Conservation (phyloP, 148 eudicot genomes). For the Silene conica region DNA sequence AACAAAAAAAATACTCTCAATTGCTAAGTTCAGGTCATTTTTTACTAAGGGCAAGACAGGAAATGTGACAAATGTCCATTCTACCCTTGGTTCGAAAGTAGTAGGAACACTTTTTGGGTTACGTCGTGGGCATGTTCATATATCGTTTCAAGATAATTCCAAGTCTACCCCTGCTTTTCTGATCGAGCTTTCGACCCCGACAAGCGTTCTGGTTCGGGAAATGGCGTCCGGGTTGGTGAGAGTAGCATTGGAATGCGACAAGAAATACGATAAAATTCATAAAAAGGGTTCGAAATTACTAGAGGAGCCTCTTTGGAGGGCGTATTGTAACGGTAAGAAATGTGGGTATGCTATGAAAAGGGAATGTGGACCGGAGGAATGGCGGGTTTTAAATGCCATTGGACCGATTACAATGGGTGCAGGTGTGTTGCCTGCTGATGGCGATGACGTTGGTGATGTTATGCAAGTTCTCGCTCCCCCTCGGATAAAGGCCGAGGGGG, state of each 20-base stretch:
- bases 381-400: conserved; percentile 57
- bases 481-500: conserved; percentile 41
- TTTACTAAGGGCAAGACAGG: conserved; percentile 34
- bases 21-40: conserved; percentile 51
- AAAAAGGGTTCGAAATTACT: conserved; percentile 41
- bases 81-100: conserved; percentile 53
- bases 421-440: conserved; percentile 63
- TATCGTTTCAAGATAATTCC: conserved; percentile 49
- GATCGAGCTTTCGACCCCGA: conserved; percentile 55
- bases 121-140: conserved; percentile 59
- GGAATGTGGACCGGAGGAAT: conserved; percentile 59
- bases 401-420: conserved; percentile 91
- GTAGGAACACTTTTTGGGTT: conserved; percentile 63
- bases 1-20: conserved; percentile 26
- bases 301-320: conserved; percentile 88
- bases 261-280: conserved; percentile 35
- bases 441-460: conserved; percentile 9
- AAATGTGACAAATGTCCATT: background rate
- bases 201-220: conserved; percentile 45
- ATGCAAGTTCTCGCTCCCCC: background rate
- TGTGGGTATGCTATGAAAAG: conserved; percentile 79
- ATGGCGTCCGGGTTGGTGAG: conserved; percentile 81
- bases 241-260: conserved; percentile 69
- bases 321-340: conserved; percentile 87
- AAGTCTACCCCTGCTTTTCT: conserved; percentile 45